phyloP scores from a whole-genome alignment of 78 protist species.

The Paulinella micropora region DNA sequence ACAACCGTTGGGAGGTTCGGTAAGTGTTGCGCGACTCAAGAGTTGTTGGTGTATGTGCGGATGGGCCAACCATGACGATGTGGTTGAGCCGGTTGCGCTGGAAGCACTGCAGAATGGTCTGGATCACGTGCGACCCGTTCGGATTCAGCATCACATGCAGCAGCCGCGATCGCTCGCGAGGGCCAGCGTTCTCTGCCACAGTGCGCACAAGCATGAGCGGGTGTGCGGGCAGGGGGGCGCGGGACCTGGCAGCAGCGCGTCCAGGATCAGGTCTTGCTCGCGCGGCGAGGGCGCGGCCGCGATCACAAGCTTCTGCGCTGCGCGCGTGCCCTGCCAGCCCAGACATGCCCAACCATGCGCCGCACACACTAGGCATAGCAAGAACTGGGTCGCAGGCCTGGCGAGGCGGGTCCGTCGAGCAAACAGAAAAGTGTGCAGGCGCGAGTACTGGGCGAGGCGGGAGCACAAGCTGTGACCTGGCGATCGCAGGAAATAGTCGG shows the following conservation, averaged over 20 bases:
- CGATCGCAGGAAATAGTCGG: constrained; percentile 2
- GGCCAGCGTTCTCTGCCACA: no score
- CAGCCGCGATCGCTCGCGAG: no score
- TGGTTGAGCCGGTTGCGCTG: background rate
- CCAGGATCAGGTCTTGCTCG: background rate
- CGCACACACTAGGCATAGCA: no score
- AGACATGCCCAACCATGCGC: no score
- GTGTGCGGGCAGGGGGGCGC: background rate
- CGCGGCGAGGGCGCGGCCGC: background rate
- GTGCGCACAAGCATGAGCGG: no score
- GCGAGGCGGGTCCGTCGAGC: no score
- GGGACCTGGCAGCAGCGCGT: background rate
- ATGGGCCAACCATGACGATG: background rate
- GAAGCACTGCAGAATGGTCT: background rate
- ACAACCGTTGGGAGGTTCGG: background rate
- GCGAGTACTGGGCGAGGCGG: no score
- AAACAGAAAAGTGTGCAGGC: no score
- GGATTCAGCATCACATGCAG: background rate
- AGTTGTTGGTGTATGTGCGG: no score
- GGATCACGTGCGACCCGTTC: background rate
- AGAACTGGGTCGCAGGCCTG: no score
- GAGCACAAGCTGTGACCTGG: no score
- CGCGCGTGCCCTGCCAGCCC: background rate
- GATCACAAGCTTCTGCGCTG: constrained; percentile 1
- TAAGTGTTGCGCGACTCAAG: no score